A percentile compares a stretch with the other conserved stretches of the same genome.
Conservation (phyloP, 192 early-diverging fungal species). For the Coemansia sp. region DNA sequence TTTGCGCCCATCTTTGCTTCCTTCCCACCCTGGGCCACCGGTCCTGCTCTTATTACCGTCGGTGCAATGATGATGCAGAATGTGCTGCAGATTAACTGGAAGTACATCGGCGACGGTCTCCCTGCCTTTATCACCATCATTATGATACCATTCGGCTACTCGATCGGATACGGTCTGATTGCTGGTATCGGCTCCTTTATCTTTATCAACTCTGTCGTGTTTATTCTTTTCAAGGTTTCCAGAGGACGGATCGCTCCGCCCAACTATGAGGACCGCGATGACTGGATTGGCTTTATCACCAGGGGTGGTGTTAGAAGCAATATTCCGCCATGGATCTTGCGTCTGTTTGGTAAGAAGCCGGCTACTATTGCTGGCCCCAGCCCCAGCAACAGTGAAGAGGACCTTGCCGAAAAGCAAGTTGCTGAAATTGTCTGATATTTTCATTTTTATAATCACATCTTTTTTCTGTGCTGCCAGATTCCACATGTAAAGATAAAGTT, state of each 20-base stretch:
- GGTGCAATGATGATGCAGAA: conserved; percentile 76
- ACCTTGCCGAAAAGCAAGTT: conserved; percentile 6
- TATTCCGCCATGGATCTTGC: conserved; percentile 34
- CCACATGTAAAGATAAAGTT: too few species aligned
- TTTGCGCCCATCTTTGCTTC: conserved; percentile 82
- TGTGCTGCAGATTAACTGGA: conserved; percentile 73
- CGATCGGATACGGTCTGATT: conserved; percentile 77
- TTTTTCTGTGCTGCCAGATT: too few species aligned
- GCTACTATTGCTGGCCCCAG: conserved; percentile 1
- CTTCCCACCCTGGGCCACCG: conserved; percentile 83
- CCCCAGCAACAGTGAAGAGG: not conserved
- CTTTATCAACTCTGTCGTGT: conserved; percentile 64
- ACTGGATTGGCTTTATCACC: conserved; percentile 42
- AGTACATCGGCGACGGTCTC: conserved; percentile 72
- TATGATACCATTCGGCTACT: conserved; percentile 78
- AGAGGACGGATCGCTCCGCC: conserved; percentile 54
- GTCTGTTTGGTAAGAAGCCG: conserved; percentile 31
- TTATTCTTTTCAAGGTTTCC: conserved; percentile 56
- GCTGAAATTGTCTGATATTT: too few species aligned
- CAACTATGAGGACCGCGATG: conserved; percentile 37
- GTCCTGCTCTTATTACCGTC: conserved; percentile 75
- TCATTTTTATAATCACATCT: not conserved
- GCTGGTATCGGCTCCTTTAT: conserved; percentile 68
- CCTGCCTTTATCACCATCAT: conserved; percentile 79
- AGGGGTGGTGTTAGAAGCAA: conserved; percentile 32